Percentiles rank a stretch among this genome's conserved stretches.
Conservation (phyloP, 768 basidiomycete genomes). For the Dacryopinax primogenitus region DNA sequence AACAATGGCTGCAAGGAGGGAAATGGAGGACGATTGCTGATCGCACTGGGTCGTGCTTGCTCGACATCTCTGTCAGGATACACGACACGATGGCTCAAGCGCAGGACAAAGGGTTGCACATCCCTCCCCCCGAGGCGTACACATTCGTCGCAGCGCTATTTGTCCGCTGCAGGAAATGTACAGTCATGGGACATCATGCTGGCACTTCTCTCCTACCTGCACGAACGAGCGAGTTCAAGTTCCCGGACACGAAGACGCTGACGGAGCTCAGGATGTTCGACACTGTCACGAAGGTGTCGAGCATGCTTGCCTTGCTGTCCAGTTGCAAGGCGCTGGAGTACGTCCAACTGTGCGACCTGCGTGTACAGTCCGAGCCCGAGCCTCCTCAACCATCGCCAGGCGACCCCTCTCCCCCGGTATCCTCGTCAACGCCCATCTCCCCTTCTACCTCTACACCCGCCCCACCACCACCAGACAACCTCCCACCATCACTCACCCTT, state of each 20-base stretch:
- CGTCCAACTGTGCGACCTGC: background rate
- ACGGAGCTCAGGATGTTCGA: background rate
- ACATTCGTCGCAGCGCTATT: background rate
- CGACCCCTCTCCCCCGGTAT: too few relatives aligned
- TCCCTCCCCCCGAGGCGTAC: background rate
- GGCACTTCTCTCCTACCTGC: background rate
- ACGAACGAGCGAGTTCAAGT: background rate
- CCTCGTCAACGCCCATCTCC: background rate
- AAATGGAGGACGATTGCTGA: background rate
- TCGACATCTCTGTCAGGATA: background rate
- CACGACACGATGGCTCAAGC: background rate
- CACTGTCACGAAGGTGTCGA: background rate
- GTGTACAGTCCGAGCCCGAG: background rate
- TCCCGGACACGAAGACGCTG: background rate
- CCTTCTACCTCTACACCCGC: background rate
- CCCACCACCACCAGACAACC: background rate
- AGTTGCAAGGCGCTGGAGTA: background rate
- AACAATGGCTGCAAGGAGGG: background rate
- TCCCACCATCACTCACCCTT: background rate
- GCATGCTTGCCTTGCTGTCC: background rate
- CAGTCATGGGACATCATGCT: background rate
- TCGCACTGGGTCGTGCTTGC: background rate
- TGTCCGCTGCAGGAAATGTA: background rate
- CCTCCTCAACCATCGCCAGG: background rate
- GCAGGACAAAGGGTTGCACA: background rate